These are phyloP conservation scores for Epichloe festucae DNA, from an alignment of 2,329 filamentous ascomycete species.

Conservation along the genomic window DNA sequence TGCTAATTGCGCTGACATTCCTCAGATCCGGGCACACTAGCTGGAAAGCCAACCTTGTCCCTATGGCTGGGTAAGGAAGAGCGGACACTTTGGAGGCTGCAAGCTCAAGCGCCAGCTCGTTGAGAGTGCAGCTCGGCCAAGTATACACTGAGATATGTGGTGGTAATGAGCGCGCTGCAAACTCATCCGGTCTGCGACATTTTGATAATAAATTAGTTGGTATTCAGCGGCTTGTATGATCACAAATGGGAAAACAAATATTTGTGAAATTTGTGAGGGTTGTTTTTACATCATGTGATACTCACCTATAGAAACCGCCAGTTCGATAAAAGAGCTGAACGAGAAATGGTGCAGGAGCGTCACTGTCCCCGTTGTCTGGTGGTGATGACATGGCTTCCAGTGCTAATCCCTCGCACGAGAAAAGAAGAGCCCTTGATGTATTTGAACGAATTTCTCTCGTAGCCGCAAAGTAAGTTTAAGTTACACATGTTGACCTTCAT, in stretches of 20 bases:
- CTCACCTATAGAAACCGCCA: constrained; percentile 56
- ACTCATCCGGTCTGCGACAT: constrained; percentile 52
- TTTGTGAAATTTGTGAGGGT: not conserved
- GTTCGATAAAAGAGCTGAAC: constrained; percentile 74
- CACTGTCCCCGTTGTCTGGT: constrained; percentile 36
- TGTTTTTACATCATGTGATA: not conserved
- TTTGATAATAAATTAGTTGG: not conserved
- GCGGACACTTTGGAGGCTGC: constrained; percentile 50
- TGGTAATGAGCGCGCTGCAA: constrained; percentile 45
- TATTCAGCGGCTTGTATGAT: no score
- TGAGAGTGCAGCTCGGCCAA: constrained; percentile 68
- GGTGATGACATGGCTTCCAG: constrained; percentile 22
- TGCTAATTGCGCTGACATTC: constrained; percentile 14
- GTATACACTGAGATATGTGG: constrained; percentile 71
- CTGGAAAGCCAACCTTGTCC: constrained; percentile 77
- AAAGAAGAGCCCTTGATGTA: not conserved
- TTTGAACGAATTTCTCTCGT: not conserved
- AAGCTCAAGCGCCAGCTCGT: constrained; percentile 69
- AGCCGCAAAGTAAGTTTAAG: not conserved
- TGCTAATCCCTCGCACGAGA: not conserved
- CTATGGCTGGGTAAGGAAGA: constrained; percentile 61
- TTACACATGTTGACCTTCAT: not conserved
- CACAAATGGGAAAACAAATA: no score
- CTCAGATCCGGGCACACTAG: constrained; percentile 70
- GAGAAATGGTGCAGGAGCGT: constrained; percentile 66